phyloP scores from a whole-genome alignment of 305 asterid genomes.

The Withania somnifera region DNA sequence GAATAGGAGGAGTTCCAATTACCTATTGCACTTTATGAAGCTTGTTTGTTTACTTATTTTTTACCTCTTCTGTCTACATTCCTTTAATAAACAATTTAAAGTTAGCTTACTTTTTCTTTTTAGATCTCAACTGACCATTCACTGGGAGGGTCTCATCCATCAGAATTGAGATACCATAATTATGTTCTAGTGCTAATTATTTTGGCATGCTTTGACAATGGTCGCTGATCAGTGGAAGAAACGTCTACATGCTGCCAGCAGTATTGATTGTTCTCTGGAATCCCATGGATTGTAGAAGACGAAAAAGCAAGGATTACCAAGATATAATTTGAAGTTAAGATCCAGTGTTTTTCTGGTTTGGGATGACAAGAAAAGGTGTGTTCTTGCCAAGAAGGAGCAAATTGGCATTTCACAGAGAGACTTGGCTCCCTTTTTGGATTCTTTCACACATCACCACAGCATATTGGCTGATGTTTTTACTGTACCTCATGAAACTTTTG shows the following conservation, averaged over 20 bases:
- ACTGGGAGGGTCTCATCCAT: neutral
- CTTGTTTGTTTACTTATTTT: neutral
- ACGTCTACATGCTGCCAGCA: conserved; percentile 37
- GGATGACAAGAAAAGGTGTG: conserved; percentile 66
- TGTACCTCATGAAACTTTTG: conserved; percentile 72
- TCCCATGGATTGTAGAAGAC: conserved; percentile 39
- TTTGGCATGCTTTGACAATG: conserved; percentile 33
- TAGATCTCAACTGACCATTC: neutral
- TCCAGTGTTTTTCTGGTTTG: conserved; percentile 68
- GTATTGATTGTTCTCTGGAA: conserved; percentile 41
- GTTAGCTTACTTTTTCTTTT: neutral
- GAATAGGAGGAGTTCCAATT: neutral
- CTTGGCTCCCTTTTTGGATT: conserved; percentile 43
- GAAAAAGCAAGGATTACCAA: conserved; percentile 39
- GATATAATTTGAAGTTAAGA: conserved; percentile 34
- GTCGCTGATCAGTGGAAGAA: conserved; percentile 74
- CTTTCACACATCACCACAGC: conserved; percentile 26
- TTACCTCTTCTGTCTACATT: neutral
- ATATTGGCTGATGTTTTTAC: conserved; percentile 62
- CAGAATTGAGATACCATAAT: conserved; percentile 12
- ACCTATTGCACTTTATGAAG: neutral
- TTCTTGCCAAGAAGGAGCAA: conserved; percentile 82
- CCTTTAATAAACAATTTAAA: neutral
- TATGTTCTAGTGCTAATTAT: conserved; percentile 16
- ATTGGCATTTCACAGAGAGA: conserved; percentile 66